These are phyloP conservation scores for Cavenderia fasciculata DNA, from an alignment of 78 protist genomes.

Conservation along the genomic window DNA sequence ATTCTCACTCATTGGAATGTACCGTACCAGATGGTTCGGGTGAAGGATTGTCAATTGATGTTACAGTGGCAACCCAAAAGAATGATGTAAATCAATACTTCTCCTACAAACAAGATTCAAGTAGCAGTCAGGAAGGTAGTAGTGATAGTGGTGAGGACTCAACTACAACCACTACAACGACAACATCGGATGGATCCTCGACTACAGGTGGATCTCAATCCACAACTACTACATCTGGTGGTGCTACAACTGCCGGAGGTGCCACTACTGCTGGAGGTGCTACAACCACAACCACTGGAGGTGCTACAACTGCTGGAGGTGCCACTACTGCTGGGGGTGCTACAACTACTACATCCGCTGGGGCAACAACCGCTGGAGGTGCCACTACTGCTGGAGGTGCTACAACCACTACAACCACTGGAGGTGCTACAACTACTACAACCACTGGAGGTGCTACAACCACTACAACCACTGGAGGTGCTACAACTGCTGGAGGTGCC, in stretches of 20 bases:
- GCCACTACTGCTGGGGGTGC: too few relatives aligned
- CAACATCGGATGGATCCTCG: not conserved
- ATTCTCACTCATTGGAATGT: not conserved
- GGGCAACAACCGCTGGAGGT: too few relatives aligned
- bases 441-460: not conserved
- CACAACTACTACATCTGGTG: not conserved
- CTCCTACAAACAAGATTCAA: too few relatives aligned
- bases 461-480: not conserved
- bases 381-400: too few relatives aligned
- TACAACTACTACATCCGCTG: too few relatives aligned
- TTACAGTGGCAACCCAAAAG: not conserved
- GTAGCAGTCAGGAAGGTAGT: too few relatives aligned
- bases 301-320: too few relatives aligned
- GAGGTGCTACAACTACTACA: not conserved
- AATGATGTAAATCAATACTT: not conserved
- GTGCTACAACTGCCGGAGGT: not conserved
- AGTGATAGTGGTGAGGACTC: too few relatives aligned
- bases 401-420: not conserved
- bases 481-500: not conserved
- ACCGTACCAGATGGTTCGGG: not conserved
- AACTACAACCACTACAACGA: not conserved
- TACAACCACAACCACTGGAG: not conserved
- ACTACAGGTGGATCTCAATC: not conserved
- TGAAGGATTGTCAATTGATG: not conserved
- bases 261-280: not conserved